Evolutionary conservation across 2,329 filamentous ascomycete species (phyloP), one percentile per base, ranked within the genome.

Genomic region (Colletotrichum sp.): DNA sequence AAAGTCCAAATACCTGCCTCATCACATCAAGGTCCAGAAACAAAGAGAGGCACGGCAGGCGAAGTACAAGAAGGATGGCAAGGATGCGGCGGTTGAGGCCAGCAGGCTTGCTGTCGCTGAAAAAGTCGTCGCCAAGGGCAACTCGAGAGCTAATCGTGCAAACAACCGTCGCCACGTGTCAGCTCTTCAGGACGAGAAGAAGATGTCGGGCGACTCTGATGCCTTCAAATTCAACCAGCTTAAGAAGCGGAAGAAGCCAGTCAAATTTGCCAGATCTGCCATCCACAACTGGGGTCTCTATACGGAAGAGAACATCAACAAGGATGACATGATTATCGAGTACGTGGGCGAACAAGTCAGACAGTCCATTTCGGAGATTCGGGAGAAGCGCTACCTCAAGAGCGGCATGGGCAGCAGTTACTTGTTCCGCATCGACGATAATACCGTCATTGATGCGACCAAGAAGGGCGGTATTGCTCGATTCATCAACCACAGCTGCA

Each of bases 281-380:
- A 99, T 99, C 81, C 97, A 99, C 86, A 99, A 98, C 81, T 99
- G 97, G 97, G 97, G 97, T 32, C 88, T 99, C 32, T 99, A 99
- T 83, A 96, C 97, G 5, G 96, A 98, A 89, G 97, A 99, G 86
- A 97, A 98, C 82, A 99, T 99, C 78, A 92, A 94, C 76, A 96
- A 96, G 84, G 98, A 98, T 84, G 97, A 99, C 86, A 98, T 99
- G 96, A 99, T 99, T 83, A 99, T 99, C 82, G 97, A 99, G 87
- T 99, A 99, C 83, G 97, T 99, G 13, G 97, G 97, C 77, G 97
- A 99, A 87, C 97, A 98, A 85, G 96, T 99, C 49, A 93, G 97
- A 73, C 97, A 99, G 85, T 95, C 98, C 82, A 97, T 99, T 76
- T 96, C 97, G n/a, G 97, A 99, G 85, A 93, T 99, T 83, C 94